Conservation (phyloP, 179 eudicot species). For the Vitellaria paradoxa region DNA sequence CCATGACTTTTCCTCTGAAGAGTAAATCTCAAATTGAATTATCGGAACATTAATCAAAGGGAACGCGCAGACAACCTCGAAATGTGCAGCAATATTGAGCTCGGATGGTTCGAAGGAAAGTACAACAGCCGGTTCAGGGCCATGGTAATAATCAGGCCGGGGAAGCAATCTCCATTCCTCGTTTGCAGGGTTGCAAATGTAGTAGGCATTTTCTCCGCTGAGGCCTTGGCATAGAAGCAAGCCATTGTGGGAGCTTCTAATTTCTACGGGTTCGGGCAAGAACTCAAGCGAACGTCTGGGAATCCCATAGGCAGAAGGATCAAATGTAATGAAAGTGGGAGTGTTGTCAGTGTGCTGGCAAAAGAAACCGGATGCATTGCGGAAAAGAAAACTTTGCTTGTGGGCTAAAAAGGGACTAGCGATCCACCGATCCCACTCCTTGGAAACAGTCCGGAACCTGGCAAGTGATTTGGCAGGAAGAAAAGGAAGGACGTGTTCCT, state of each 20-base stretch:
- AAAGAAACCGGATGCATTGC: slow-evolving; percentile 9
- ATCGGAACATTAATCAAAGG: neutral
- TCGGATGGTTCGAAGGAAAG: slow-evolving; percentile 18
- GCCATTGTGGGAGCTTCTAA: slow-evolving; percentile 22
- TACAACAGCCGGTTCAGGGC: slow-evolving; percentile 1
- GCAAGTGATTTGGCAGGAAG: slow-evolving; percentile 22
- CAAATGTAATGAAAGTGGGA: slow-evolving; percentile 9
- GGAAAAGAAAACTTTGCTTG: slow-evolving; percentile 7
- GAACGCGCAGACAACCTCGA: slow-evolving; percentile 13
- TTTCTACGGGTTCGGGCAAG: slow-evolving; percentile 7
- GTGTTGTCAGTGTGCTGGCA: neutral
- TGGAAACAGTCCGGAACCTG: slow-evolving; percentile 19
- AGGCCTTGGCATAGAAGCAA: slow-evolving; percentile 22
- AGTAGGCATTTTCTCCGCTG: neutral
- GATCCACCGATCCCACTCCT: slow-evolving; percentile 22
- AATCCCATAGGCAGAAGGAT: neutral
- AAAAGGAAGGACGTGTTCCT: slow-evolving; percentile 16
- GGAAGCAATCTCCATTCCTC: slow-evolving; percentile 9
- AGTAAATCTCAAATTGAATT: slow-evolving; percentile 22
- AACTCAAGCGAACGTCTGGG: neutral
- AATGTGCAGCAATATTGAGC: slow-evolving; percentile 7
- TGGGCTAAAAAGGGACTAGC: slow-evolving; percentile 16
- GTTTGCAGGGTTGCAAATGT: slow-evolving; percentile 19
- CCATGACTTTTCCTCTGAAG: slow-evolving; percentile 26
- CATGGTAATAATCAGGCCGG: slow-evolving; percentile 2